Evolutionary conservation across 495 filamentous ascomycete genomes (phyloP), one percentile per base, ranked within the genome.

Genomic region (Penicillium ucsense): DNA sequence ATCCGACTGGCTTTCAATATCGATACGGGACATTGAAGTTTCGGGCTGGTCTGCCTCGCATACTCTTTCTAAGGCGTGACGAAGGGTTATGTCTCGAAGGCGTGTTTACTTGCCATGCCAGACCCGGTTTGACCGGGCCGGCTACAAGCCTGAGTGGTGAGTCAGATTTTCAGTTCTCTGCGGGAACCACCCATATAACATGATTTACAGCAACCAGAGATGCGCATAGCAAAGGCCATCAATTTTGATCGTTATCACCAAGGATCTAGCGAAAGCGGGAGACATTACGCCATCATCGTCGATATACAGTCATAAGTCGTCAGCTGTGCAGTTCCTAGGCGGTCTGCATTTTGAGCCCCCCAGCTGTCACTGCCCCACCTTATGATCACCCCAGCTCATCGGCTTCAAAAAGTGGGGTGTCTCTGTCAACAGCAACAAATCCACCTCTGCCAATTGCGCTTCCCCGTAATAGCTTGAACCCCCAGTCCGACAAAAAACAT

Each of bases 401-500:
- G 20, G 20, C 20, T 20, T 20, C 20, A 20, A 20, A 45, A 52
- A 52, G 46, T 48, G 53, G 49, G 53, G 53, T 38, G 48, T 38
- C 43, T 37, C 10, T 11, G 30, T 9, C 30, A 46, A 43, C 51
- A 41, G 41, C 46, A 46, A 53, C n/a, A 41, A 33, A 42, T 20
- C 20, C 20, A 20, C 20, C 20, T 20, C 20, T 20, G 20, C 20
- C 20, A 20, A 20, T 20, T 20, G 20, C 20, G 20, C 33, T 37
- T 31, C n/a, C 20, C 41, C 35, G 8, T 28, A 8, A 32, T 8
- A 35, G 48, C 31, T 10, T n/a, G 7, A 3, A 41, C 36, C 35
- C 29, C 33, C 29, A 43, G 28, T 36, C 10, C 31, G 31, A 45
- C 53, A 3, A 46, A 3, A 28, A 34, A 31, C 33, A 68, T 67